phyloP scores from a whole-genome alignment of 1,284 basidiomycete genomes.

The Xerocomus alliaceus region DNA sequence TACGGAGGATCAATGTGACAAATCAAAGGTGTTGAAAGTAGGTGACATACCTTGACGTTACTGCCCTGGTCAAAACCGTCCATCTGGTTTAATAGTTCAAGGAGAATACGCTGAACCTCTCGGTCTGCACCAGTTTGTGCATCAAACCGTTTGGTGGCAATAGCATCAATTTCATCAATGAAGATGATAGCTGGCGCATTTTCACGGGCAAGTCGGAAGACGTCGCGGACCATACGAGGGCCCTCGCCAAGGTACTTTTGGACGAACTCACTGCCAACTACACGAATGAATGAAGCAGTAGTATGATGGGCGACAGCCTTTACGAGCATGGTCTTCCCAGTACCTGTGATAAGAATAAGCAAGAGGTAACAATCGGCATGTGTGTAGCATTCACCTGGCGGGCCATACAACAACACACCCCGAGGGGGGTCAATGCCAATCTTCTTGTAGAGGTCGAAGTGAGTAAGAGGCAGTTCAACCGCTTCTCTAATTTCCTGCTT shows the following conservation, averaged over 20 bases:
- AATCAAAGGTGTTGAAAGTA: background rate
- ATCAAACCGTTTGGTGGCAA: slow-evolving; percentile 99
- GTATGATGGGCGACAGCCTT: slow-evolving; percentile 99
- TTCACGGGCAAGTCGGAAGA: slow-evolving; percentile 96
- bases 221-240: slow-evolving; percentile 99
- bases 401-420: slow-evolving; percentile 84
- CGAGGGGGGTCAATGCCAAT: slow-evolving; percentile 98
- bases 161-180: slow-evolving; percentile 99
- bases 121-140: slow-evolving; percentile 99
- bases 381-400: slow-evolving; percentile 61
- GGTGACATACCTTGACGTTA: slow-evolving; percentile 86
- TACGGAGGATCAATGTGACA: slow-evolving; percentile 1
- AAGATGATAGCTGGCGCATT: slow-evolving; percentile 99
- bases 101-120: slow-evolving; percentile 97
- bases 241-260: slow-evolving; percentile 99
- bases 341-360: slow-evolving; percentile 62
- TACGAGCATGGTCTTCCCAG: slow-evolving; percentile 99
- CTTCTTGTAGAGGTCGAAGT: slow-evolving; percentile 98
- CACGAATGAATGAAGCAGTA: slow-evolving; percentile 96
- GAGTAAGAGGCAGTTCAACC: slow-evolving; percentile 96
- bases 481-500: slow-evolving; percentile 99
- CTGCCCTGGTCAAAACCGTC: slow-evolving; percentile 99
- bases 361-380: background rate
- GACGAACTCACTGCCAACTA: slow-evolving; percentile 98
- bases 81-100: slow-evolving; percentile 99